Evolutionary conservation across 805 yeast species (phyloP).

Genomic region (Tetrapisispora pingtungensis): DNA sequence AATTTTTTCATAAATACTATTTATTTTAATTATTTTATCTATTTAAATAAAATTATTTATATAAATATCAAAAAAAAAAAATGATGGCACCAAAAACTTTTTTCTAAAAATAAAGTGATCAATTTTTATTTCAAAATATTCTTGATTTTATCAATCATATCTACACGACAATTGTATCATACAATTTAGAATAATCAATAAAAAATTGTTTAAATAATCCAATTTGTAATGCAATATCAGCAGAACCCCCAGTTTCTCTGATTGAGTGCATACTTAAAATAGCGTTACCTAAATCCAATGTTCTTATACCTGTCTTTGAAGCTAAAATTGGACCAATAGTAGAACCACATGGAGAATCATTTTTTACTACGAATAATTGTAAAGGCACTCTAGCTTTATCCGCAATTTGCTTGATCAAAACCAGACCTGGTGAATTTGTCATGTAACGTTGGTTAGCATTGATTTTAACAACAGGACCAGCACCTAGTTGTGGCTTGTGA

Average conservation of each 20-base stretch:
- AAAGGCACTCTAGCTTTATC: slow-evolving; percentile 61
- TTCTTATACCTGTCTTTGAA: slow-evolving; percentile 75
- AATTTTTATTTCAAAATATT: neutral
- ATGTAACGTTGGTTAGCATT: slow-evolving; percentile 95
- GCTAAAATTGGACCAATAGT: slow-evolving; percentile 94
- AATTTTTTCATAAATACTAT: neutral
- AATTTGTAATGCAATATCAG: slow-evolving; percentile 57
- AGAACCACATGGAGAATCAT: slow-evolving; percentile 90
- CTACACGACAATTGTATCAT: slow-evolving; percentile 31
- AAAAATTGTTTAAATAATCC: slow-evolving; percentile 56
- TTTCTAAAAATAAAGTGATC: too few species aligned
- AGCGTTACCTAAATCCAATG: slow-evolving; percentile 85
- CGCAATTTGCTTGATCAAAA: slow-evolving; percentile 64
- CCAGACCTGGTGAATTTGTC: slow-evolving; percentile 85
- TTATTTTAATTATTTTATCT: neutral
- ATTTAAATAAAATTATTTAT: too few species aligned
- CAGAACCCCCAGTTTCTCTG: slow-evolving; percentile 81
- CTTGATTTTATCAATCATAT: neutral
- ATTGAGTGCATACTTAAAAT: slow-evolving; percentile 90
- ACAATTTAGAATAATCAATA: slow-evolving; percentile 32
- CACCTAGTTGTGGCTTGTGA: slow-evolving; percentile 73
- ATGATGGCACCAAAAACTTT: too few species aligned
- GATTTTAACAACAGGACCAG: slow-evolving; percentile 86
- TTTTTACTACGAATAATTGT: slow-evolving; percentile 86
- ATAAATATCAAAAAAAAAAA: too few species aligned